phyloP scores from a whole-genome alignment of 2,329 filamentous ascomycete species.

The Alternaria angustiovoidea region DNA sequence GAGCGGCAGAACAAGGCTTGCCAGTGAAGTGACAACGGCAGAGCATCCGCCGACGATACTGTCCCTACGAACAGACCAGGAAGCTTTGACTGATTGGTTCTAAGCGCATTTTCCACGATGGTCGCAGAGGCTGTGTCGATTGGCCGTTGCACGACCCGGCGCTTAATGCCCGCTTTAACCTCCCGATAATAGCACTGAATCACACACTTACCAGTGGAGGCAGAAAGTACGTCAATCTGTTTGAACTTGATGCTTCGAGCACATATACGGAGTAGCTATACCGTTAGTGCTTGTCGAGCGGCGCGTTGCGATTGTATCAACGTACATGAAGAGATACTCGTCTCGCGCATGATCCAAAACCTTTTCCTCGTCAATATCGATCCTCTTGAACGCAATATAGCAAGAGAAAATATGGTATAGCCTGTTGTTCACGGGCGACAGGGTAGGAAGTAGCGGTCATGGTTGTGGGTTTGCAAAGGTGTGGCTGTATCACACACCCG shows the following conservation, averaged over 20 bases:
- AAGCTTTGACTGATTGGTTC: constrained; percentile 28
- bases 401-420: neutral
- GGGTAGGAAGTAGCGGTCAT: constrained; percentile 2
- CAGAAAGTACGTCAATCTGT: constrained; percentile 58
- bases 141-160: constrained; percentile 37
- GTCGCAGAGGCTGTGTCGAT: constrained; percentile 43
- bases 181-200: constrained; percentile 33
- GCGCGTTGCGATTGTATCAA: constrained; percentile 20
- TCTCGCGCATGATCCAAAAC: constrained; percentile 70
- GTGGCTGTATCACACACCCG: constrained; percentile 13
- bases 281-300: constrained; percentile 63
- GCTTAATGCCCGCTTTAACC: constrained; percentile 42
- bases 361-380: constrained; percentile 48
- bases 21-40: constrained; percentile 18
- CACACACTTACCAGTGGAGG: constrained; percentile 55
- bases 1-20: constrained; percentile 36
- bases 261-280: constrained; percentile 62
- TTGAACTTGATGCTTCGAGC: constrained; percentile 60
- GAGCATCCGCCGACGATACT: constrained; percentile 7
- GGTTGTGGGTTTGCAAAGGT: constrained; percentile 1
- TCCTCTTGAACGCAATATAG: constrained; percentile 43
- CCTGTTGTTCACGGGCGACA: neutral
- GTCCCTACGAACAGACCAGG: constrained; percentile 2
- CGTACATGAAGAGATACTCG: constrained; percentile 81
- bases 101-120: constrained; percentile 16